phyloP scores from a whole-genome alignment of 306 rosid species.

The Quercus engelmannii region DNA sequence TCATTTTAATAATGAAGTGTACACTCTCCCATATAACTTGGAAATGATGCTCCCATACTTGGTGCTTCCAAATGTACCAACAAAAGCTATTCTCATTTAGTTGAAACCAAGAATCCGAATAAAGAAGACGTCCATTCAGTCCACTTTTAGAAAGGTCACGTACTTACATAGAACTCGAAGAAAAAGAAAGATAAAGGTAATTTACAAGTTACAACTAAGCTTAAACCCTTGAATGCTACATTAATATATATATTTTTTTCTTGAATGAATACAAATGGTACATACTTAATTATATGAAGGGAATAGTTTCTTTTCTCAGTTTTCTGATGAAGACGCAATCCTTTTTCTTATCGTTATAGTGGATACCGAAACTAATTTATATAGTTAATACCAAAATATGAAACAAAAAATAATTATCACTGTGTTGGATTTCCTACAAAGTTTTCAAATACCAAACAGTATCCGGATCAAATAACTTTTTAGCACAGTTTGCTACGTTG shows the following conservation, averaged over 20 bases:
- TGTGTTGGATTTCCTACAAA: too few relatives aligned
- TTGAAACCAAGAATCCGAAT: neutral
- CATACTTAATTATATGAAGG: too few relatives aligned
- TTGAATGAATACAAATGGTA: too few relatives aligned
- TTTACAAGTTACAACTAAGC: neutral
- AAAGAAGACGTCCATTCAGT: neutral
- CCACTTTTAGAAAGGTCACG: neutral
- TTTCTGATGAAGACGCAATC: too few relatives aligned
- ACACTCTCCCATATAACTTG: conserved; percentile 48
- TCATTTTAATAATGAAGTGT: conserved; percentile 25
- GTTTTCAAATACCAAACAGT: too few relatives aligned
- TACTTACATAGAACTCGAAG: neutral
- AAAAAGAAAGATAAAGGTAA: neutral
- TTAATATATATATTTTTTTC: neutral
- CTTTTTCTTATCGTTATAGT: too few relatives aligned
- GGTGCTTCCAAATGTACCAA: conserved; percentile 49
- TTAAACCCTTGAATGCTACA: neutral
- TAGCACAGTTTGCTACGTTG: too few relatives aligned
- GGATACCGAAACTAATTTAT: too few relatives aligned
- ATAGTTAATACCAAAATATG: too few relatives aligned
- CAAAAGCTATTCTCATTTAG: conserved; percentile 40
- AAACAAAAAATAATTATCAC: too few relatives aligned
- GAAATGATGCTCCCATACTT: conserved; percentile 55
- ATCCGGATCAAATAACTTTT: neutral
- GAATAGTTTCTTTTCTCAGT: too few relatives aligned